Base-by-base conservation (phyloP, 2,329 filamentous ascomycete genomes). In the Colletotrichum sansevieriae region DNA sequence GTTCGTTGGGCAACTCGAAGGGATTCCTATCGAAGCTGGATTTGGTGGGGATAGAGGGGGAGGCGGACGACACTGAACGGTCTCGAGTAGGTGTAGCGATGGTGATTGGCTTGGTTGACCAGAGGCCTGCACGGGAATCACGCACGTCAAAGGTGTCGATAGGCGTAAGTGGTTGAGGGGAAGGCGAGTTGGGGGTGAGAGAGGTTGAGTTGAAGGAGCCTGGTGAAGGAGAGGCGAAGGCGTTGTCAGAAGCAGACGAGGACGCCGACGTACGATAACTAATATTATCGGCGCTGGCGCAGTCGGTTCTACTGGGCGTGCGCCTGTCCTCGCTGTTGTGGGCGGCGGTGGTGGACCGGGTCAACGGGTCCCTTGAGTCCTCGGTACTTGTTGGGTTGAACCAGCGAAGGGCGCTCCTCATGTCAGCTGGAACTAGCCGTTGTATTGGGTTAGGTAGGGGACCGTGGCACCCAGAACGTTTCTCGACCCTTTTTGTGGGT, bases 101-200 rank as follows among this genome's bases (percentile, higher is more conserved):
- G 72, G 73, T 74, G 68, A 80, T 81, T 72, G 79, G 77, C 68
- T 82, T 81, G 71, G 77, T 75, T 47, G 77, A 72, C 63, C 72
- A 65, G 63, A 71, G 54, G 47, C 70, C 63, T 47, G 58, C 70
- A 70, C 63, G 57, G 47, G 70, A 65, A 68, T 70, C 71, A 67
- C 59, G 62, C 43, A 73, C 70, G 70, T 71, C 71, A 61, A 76
- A 74, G 70, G 74, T 73, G 63, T 74, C 71, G 73, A 76, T 77
- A 71, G 83, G 83, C 43, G 83, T 84, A 65, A 78, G 77, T 64
- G 82, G 82, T 73, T 83, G 82, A 67, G 83, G 81, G 70, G 82
- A 79, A 46, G 83, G 81, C 70, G 82, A 79, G 59, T 65, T 70
- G 20, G 76, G 76, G 62, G 79, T 80, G 59, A 73, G 75, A 47